A percentile compares a stretch with the other conserved stretches of the same genome.
phyloP scores from a whole-genome alignment of 2,329 filamentous ascomycete genomes.

The Huntiella decipiens region DNA sequence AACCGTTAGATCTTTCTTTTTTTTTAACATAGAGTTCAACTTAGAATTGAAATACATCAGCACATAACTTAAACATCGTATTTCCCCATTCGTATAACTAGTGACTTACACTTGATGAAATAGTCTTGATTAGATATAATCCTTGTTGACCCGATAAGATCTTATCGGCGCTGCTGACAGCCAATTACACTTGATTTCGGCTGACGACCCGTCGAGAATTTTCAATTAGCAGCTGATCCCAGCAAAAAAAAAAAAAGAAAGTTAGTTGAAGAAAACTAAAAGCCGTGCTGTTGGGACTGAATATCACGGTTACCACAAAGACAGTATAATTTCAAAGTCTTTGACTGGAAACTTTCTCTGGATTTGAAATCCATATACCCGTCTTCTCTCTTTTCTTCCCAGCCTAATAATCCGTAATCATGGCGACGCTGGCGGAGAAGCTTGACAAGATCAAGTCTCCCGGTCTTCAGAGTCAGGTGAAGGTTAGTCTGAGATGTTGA shows the following conservation, averaged over 20 bases:
- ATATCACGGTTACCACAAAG: neutral
- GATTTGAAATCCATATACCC: neutral
- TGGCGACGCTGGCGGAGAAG: conserved; percentile 59
- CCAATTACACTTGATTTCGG: neutral
- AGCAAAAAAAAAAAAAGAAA: conserved; percentile 7
- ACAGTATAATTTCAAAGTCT: neutral
- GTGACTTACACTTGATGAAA: neutral
- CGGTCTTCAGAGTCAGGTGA: conserved; percentile 86
- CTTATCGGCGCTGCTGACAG: conserved; percentile 1
- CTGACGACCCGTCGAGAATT: conserved; percentile 9
- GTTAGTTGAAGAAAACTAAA: conserved; percentile 2
- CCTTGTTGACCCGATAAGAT: conserved; percentile 1
- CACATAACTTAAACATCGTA: neutral
- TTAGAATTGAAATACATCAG: neutral
- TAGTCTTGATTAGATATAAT: conserved; percentile 9
- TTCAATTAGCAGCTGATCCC: conserved; percentile 7
- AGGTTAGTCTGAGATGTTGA: conserved; percentile 31
- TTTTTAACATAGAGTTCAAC: neutral
- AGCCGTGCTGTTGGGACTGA: neutral
- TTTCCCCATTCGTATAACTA: neutral
- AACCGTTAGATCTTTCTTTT: conserved; percentile 1
- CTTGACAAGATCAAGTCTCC: conserved; percentile 94
- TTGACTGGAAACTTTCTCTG: neutral
- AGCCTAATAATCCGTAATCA: conserved; percentile 15
- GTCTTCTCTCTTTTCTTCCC: conserved; percentile 7